Percentiles rank a stretch among this genome's conserved stretches.
phyloP scores from a whole-genome alignment of 2,329 filamentous ascomycete genomes.

The Elsinoe necatrix region DNA sequence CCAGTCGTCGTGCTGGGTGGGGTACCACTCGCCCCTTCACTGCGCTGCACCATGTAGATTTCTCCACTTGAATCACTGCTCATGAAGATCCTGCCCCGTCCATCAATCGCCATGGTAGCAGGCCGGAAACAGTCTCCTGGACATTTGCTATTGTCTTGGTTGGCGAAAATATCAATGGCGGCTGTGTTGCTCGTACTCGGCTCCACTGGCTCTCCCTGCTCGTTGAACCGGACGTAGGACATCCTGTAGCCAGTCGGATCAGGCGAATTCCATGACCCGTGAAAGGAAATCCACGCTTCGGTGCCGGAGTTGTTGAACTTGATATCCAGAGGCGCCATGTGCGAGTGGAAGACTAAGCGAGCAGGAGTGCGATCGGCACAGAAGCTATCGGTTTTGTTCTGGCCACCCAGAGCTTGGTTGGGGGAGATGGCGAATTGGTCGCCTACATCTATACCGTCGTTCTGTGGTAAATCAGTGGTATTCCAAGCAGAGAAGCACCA shows the following conservation, averaged over 20 bases:
- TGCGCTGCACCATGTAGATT: constrained; percentile 46
- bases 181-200: constrained; percentile 38
- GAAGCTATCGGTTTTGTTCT: constrained; percentile 40
- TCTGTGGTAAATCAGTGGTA: constrained; percentile 42
- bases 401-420: constrained; percentile 27
- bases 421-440: constrained; percentile 43
- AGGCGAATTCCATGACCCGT: constrained; percentile 56
- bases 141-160: constrained; percentile 46
- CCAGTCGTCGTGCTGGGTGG: background rate
- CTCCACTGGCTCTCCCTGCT: constrained; percentile 37
- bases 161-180: constrained; percentile 47
- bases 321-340: constrained; percentile 64
- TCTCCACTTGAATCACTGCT: constrained; percentile 57
- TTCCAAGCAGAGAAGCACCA: constrained; percentile 60
- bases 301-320: constrained; percentile 54
- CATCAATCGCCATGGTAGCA: constrained; percentile 48
- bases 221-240: constrained; percentile 38
- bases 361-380: constrained; percentile 37
- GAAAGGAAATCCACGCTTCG: constrained; percentile 59
- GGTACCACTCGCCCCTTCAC: background rate
- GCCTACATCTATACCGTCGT: constrained; percentile 37
- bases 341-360: constrained; percentile 54
- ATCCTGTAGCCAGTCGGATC: constrained; percentile 45
- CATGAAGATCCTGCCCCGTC: constrained; percentile 51
- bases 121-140: constrained; percentile 54